These are phyloP conservation scores for Yamadazyma diddensiae DNA, from an alignment of 1,139 yeast species.

Conservation along the genomic window DNA sequence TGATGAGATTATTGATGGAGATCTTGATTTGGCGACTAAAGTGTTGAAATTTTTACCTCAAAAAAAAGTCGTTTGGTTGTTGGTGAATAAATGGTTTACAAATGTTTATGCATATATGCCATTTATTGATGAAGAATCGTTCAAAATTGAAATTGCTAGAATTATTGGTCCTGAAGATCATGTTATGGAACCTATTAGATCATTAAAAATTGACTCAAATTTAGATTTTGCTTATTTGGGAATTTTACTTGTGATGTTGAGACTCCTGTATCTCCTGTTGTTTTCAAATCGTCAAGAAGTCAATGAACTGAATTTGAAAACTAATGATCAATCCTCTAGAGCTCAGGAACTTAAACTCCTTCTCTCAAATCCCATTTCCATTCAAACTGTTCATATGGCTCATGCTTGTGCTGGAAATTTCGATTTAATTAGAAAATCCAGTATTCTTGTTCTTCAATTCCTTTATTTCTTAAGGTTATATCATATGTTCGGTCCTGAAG, in stretches of 20 bases:
- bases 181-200: conserved; percentile 16
- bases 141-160: conserved; percentile 21
- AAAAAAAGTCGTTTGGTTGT: conserved; percentile 43
- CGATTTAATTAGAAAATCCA: conserved; percentile 34
- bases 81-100: conserved; percentile 43
- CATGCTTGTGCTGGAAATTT: conserved; percentile 39
- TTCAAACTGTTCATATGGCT: conserved; percentile 35
- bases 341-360: conserved; percentile 12
- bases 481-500: conserved; percentile 48
- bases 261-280: conserved; percentile 30
- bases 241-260: conserved; percentile 23
- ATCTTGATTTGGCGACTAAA: conserved; percentile 21
- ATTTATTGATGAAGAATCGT: conserved; percentile 40
- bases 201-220: conserved; percentile 24
- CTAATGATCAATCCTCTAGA: conserved; percentile 23
- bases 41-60: conserved; percentile 44
- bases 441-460: conserved; percentile 50
- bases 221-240: conserved; percentile 34
- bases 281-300: conserved; percentile 30
- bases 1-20: neutral
- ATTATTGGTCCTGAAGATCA: conserved; percentile 27
- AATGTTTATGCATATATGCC: conserved; percentile 49
- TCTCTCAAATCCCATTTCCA: conserved; percentile 21
- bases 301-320: conserved; percentile 25
- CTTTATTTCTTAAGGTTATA: conserved; percentile 38